These are phyloP conservation scores for Phytophthora vignae DNA, from an alignment of 352 stramenopile species.

Conservation along the genomic window DNA sequence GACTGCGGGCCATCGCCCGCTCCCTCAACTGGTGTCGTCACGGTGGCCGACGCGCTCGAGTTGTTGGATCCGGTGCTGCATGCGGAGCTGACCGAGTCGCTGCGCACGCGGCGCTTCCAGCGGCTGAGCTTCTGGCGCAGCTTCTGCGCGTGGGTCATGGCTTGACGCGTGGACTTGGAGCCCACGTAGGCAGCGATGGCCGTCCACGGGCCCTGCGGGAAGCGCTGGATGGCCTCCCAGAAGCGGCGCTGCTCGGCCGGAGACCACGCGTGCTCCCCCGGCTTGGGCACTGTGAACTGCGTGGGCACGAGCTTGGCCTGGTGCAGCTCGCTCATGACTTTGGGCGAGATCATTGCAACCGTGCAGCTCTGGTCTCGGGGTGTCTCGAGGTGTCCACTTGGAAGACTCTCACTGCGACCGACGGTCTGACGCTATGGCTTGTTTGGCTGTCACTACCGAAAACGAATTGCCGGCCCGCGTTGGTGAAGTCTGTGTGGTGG, in stretches of 20 bases:
- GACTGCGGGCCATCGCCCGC: slow-evolving; percentile 23
- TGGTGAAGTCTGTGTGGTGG: slow-evolving; percentile 3
- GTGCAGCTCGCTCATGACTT: slow-evolving; percentile 67
- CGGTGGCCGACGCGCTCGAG: slow-evolving; percentile 31
- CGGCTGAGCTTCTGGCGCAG: slow-evolving; percentile 70
- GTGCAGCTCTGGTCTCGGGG: background rate
- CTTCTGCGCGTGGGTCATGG: slow-evolving; percentile 78
- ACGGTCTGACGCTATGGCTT: background rate
- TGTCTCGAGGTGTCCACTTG: too few relatives aligned
- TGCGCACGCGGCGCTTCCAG: slow-evolving; percentile 60
- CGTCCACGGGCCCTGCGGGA: slow-evolving; percentile 70
- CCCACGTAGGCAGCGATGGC: slow-evolving; percentile 67
- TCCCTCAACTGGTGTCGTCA: slow-evolving; percentile 12
- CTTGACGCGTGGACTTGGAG: slow-evolving; percentile 70
- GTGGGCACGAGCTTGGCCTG: slow-evolving; percentile 63
- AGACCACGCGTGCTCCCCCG: slow-evolving; percentile 61
- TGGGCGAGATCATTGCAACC: slow-evolving; percentile 57
- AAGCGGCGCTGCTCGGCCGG: slow-evolving; percentile 56
- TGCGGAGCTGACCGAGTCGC: slow-evolving; percentile 31
- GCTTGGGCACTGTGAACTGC: slow-evolving; percentile 66
- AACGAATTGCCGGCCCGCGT: background rate
- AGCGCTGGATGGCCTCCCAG: slow-evolving; percentile 66
- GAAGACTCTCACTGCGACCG: too few relatives aligned
- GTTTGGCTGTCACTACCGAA: slow-evolving; percentile 24
- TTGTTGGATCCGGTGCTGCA: slow-evolving; percentile 14